Evolutionary conservation across 768 basidiomycete genomes (phyloP).

Genomic region (Russula vinacea): DNA sequence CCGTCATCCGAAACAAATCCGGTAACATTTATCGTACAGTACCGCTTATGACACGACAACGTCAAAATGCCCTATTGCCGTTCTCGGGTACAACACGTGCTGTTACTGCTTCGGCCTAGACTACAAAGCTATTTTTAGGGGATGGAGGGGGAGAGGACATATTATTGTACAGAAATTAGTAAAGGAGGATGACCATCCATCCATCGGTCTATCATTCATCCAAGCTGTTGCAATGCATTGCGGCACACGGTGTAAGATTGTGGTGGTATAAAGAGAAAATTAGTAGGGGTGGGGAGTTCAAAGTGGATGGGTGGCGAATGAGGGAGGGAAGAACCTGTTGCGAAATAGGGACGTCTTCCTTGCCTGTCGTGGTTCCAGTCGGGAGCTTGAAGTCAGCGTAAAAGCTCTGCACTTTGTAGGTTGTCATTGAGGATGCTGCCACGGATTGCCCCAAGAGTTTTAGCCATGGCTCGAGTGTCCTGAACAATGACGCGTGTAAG

Average conservation of each 20-base stretch:
- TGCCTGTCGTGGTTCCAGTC: neutral
- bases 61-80: neutral
- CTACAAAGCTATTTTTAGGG: slow-evolving; percentile 2
- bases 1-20: too few species aligned
- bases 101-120: neutral
- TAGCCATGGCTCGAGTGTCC: slow-evolving; percentile 17
- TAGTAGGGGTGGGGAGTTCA: neutral
- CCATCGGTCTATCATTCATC: neutral
- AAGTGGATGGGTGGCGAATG: neutral
- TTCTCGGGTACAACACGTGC: neutral
- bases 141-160: too few species aligned
- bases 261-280: neutral
- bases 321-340: neutral
- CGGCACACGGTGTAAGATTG: neutral
- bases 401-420: slow-evolving; percentile 1
- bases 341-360: neutral
- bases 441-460: slow-evolving; percentile 5
- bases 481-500: neutral
- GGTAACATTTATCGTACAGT: too few species aligned
- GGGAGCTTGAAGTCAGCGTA: neutral
- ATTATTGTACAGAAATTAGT: neutral
- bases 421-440: slow-evolving; percentile 9
- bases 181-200: neutral
- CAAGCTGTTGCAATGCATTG: neutral
- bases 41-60: neutral